phyloP scores from a whole-genome alignment of 1,284 basidiomycete genomes.

The Amylostereum areolatum region DNA sequence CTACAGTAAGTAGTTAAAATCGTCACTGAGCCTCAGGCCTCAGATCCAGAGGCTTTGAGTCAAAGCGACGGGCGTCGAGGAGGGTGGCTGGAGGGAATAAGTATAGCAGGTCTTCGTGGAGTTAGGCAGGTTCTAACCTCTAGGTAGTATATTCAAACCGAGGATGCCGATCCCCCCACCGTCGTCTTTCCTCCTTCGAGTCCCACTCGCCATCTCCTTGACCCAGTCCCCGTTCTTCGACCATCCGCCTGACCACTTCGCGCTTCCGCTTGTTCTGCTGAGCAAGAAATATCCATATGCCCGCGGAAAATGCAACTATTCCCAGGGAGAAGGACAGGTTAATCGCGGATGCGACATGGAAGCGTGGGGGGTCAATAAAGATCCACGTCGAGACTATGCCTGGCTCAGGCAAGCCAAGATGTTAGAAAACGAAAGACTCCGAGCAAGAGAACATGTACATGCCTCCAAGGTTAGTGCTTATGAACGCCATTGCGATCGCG shows the following conservation, averaged over 20 bases:
- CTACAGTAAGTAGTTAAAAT: no score
- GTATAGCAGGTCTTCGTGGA: no score
- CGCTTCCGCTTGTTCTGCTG: neutral
- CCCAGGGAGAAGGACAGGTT: neutral
- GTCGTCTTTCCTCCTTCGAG: neutral
- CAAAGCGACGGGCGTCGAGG: no score
- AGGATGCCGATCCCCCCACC: neutral
- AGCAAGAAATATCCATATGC: neutral
- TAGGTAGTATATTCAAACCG: neutral
- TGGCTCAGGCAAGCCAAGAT: neutral
- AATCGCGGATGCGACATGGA: neutral
- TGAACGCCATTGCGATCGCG: constrained; percentile 46
- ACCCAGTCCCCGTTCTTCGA: neutral
- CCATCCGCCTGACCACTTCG: neutral
- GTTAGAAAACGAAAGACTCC: neutral
- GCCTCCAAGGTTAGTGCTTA: constrained; percentile 46
- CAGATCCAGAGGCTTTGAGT: no score
- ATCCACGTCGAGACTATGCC: constrained; percentile 3
- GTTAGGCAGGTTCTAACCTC: neutral
- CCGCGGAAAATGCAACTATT: neutral
- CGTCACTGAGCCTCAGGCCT: no score
- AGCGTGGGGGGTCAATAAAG: neutral
- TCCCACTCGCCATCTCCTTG: neutral
- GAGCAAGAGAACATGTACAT: neutral
- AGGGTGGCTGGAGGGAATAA: no score